These are phyloP conservation scores for Cercophora samala DNA, from an alignment of 495 filamentous ascomycete species.

Conservation along the genomic window DNA sequence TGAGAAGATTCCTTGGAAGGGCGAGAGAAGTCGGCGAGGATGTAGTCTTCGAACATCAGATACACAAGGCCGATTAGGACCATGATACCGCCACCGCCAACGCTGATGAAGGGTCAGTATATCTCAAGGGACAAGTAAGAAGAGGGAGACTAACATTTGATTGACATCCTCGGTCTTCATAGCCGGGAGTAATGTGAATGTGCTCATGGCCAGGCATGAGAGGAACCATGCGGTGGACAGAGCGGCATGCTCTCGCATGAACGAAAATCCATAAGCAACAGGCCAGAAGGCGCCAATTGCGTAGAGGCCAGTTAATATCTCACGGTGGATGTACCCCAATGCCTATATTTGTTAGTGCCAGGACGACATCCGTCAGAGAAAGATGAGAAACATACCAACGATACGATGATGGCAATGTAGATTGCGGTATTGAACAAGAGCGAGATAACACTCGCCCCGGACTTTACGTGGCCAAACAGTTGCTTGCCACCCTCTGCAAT, in stretches of 20 bases:
- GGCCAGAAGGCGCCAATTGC: slow-evolving; percentile 76
- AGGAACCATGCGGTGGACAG: slow-evolving; percentile 72
- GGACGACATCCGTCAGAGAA: not conserved
- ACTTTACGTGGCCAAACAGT: slow-evolving; percentile 64
- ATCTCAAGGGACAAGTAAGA: slow-evolving; percentile 23
- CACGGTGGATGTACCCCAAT: slow-evolving; percentile 82
- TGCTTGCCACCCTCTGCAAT: slow-evolving; percentile 63
- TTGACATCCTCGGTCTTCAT: slow-evolving; percentile 75
- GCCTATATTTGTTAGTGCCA: slow-evolving; percentile 37
- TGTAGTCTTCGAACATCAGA: slow-evolving; percentile 72
- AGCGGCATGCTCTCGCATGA: slow-evolving; percentile 59
- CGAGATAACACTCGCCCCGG: slow-evolving; percentile 51
- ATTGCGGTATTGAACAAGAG: slow-evolving; percentile 58
- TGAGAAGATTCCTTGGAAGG: slow-evolving; percentile 22
- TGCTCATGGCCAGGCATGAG: slow-evolving; percentile 78
- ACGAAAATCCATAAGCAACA: slow-evolving; percentile 64
- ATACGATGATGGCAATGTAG: slow-evolving; percentile 74
- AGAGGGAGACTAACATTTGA: slow-evolving; percentile 62
- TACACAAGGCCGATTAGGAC: slow-evolving; percentile 74
- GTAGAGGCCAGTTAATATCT: slow-evolving; percentile 82
- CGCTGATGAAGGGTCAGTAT: slow-evolving; percentile 44
- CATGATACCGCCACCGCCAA: slow-evolving; percentile 76
- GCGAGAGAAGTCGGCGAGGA: slow-evolving; percentile 50
- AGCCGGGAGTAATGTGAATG: slow-evolving; percentile 84
- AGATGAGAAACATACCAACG: slow-evolving; percentile 62